phyloP scores from a whole-genome alignment of 495 filamentous ascomycete species.

The Lineolata rhizophorae region DNA sequence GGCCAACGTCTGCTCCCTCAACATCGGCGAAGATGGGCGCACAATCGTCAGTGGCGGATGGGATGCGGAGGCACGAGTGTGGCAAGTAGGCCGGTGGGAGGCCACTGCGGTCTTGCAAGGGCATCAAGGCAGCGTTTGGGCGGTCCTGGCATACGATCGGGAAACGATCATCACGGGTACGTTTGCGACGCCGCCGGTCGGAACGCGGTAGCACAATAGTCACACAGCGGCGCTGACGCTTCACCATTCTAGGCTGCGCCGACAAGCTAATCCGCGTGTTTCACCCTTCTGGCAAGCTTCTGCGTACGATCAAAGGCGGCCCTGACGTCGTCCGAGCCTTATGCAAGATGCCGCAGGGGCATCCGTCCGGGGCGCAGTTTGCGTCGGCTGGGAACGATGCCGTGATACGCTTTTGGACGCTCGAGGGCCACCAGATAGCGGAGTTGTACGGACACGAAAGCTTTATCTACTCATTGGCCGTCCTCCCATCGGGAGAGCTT shows the following conservation, averaged over 20 bases:
- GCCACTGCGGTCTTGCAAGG: conserved; percentile 42
- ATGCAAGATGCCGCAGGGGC: conserved; percentile 53
- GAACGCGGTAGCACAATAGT: background rate
- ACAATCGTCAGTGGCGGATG: conserved; percentile 85
- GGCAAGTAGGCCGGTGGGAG: conserved; percentile 47
- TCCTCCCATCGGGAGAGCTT: conserved; percentile 61
- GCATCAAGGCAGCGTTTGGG: conserved; percentile 71
- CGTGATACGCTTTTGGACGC: conserved; percentile 61
- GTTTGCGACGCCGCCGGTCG: conserved; percentile 1
- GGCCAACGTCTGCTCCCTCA: conserved; percentile 70
- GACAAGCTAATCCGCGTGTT: conserved; percentile 79
- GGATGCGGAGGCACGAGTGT: conserved; percentile 70
- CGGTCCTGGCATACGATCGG: conserved; percentile 63
- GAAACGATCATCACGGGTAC: conserved; percentile 63
- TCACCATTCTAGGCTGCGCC: conserved; percentile 41
- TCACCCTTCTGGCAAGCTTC: conserved; percentile 36
- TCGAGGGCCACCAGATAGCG: conserved; percentile 47
- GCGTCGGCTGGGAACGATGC: conserved; percentile 81
- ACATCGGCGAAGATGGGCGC: conserved; percentile 43
- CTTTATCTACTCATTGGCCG: conserved; percentile 78
- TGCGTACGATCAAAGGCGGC: conserved; percentile 46
- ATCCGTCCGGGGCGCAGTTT: conserved; percentile 65
- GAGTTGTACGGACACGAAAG: conserved; percentile 75
- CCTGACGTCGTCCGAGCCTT: conserved; percentile 68
- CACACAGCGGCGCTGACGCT: background rate